Percentiles rank a stretch among this genome's conserved stretches.
These are phyloP conservation scores for Thalassiosira allenii DNA, from an alignment of 352 stramenopile species.

Conservation along the genomic window DNA sequence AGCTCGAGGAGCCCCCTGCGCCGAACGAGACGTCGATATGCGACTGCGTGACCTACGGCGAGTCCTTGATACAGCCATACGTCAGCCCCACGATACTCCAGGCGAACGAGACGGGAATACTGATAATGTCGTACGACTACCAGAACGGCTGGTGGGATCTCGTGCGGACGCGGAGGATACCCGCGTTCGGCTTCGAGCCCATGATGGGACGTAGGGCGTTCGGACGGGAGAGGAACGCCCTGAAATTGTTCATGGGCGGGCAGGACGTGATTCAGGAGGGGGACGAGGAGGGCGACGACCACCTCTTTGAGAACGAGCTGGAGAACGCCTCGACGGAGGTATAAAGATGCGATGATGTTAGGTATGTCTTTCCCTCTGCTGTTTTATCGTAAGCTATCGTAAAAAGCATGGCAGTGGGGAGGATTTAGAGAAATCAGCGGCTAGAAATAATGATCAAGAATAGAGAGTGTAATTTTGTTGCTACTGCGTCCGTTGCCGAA, in stretches of 20 bases:
- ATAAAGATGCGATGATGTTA: no score
- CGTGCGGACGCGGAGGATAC: constrained; percentile 65
- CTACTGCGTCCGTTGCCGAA: no score
- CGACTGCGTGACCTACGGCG: constrained; percentile 59
- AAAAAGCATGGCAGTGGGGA: no score
- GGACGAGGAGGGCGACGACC: constrained; percentile 46
- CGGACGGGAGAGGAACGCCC: constrained; percentile 37
- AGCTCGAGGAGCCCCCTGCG: constrained; percentile 75
- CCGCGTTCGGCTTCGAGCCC: constrained; percentile 79
- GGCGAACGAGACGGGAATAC: constrained; percentile 79
- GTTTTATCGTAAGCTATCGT: no score
- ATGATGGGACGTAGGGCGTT: constrained; percentile 64
- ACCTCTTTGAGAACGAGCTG: constrained; percentile 26
- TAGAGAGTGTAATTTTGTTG: no score
- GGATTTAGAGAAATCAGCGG: no score
- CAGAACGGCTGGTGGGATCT: constrained; percentile 52
- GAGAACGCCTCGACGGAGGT: no score
- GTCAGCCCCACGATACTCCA: constrained; percentile 81
- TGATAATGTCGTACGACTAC: constrained; percentile 59
- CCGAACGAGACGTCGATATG: constrained; percentile 76
- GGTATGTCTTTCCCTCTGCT: no score
- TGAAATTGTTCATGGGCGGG: constrained; percentile 39
- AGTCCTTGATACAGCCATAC: constrained; percentile 75
- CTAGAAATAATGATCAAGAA: no score
- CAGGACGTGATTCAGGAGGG: constrained; percentile 51